phyloP scores from a whole-genome alignment of 495 filamentous ascomycete species.

The Talaromyces adpressus region DNA sequence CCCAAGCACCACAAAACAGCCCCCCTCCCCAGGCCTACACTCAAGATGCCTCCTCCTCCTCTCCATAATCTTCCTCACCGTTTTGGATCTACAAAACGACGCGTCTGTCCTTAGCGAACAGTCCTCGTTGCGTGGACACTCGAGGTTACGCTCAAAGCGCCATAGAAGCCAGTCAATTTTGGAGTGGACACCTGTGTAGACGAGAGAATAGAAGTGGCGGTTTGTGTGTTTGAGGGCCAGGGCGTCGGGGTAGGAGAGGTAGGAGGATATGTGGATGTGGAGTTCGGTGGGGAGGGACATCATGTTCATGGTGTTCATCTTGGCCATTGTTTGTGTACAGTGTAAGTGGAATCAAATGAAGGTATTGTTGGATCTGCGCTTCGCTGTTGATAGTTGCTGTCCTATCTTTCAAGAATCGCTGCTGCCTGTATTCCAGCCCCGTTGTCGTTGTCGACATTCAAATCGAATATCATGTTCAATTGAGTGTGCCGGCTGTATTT shows the following conservation, averaged over 20 bases:
- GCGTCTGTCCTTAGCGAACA: slow-evolving; percentile 41
- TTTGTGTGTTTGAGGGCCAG: slow-evolving; percentile 60
- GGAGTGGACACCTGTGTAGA: slow-evolving; percentile 57
- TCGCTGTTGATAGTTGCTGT: background rate
- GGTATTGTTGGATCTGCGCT: too few species aligned
- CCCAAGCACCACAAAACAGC: slow-evolving; percentile 31
- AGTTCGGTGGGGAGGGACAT: slow-evolving; percentile 55
- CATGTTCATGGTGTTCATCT: slow-evolving; percentile 12
- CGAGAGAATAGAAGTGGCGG: slow-evolving; percentile 54
- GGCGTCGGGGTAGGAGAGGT: slow-evolving; percentile 70
- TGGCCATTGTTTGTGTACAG: background rate
- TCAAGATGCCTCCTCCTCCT: slow-evolving; percentile 35
- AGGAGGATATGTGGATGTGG: slow-evolving; percentile 67
- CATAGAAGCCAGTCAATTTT: slow-evolving; percentile 64
- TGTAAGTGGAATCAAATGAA: background rate
- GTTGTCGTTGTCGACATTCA: background rate
- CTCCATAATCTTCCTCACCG: slow-evolving; percentile 36
- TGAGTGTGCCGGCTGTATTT: background rate
- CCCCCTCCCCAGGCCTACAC: slow-evolving; percentile 21
- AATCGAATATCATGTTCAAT: background rate
- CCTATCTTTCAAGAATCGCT: background rate
- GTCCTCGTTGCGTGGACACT: slow-evolving; percentile 38
- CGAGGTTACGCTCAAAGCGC: slow-evolving; percentile 41
- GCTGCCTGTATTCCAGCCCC: background rate
- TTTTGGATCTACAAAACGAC: slow-evolving; percentile 29